phyloP scores from a whole-genome alignment of 176 grass and related monocot genomes.

The Zea mays region DNA sequence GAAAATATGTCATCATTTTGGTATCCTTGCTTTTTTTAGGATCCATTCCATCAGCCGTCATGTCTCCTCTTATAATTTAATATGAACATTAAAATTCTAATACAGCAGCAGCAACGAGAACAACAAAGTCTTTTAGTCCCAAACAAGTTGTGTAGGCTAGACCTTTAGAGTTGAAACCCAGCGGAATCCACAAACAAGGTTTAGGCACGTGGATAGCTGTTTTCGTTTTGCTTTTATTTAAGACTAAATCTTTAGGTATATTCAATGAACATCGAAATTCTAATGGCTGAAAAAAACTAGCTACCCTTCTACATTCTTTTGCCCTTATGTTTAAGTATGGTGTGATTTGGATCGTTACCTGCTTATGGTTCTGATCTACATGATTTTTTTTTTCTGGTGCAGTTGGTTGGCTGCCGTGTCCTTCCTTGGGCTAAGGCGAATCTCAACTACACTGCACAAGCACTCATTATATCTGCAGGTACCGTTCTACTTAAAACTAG shows the following conservation, averaged over 20 bases:
- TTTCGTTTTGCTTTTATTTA: no score
- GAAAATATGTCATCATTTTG: background rate
- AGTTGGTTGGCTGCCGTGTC: conserved; percentile 87
- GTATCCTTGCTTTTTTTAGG: background rate
- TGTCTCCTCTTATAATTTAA: background rate
- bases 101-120: background rate
- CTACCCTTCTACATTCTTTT: background rate
- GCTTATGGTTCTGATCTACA: conserved; percentile 36
- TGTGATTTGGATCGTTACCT: background rate
- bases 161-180: no score
- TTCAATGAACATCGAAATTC: background rate
- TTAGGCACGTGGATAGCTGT: no score
- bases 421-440: conserved; percentile 97
- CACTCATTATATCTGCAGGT: conserved; percentile 97
- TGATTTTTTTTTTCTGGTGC: conserved; percentile 11
- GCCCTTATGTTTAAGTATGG: background rate
- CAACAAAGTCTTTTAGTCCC: no score
- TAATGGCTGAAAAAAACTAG: background rate
- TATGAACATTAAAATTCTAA: background rate
- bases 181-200: no score
- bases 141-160: no score
- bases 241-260: no score
- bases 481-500: conserved; percentile 21
- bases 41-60: background rate
- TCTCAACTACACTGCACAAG: conserved; percentile 93